Conservation (phyloP, 495 filamentous ascomycete genomes). For the Articulospora tetracladia region DNA sequence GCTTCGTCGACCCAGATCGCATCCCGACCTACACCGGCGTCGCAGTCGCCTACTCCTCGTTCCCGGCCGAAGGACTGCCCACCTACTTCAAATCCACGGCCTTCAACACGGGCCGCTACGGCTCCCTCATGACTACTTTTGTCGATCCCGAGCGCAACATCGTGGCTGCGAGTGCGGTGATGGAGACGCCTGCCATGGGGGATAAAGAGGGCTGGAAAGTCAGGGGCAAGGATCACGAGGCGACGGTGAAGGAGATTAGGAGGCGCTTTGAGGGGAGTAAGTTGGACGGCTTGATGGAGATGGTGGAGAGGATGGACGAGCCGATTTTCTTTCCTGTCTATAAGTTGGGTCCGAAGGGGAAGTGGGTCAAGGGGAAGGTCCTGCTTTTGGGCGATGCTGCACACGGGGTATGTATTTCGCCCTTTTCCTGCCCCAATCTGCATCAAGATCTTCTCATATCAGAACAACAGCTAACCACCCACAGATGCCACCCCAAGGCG, state of each 20-base stretch:
- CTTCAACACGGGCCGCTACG: conserved; percentile 38
- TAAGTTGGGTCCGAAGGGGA: conserved; percentile 44
- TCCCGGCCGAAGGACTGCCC: conserved; percentile 29
- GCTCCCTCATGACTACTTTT: conserved; percentile 51
- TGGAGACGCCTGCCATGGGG: conserved; percentile 45
- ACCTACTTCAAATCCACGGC: conserved; percentile 29
- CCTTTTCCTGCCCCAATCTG: background rate
- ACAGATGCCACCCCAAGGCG: conserved; percentile 58
- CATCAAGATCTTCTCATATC: conserved; percentile 1
- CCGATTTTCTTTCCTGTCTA: conserved; percentile 61
- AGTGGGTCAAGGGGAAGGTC: conserved; percentile 45
- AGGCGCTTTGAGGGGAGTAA: conserved; percentile 40
- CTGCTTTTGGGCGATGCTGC: conserved; percentile 55
- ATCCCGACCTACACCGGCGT: conserved; percentile 52
- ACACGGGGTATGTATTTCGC: conserved; percentile 47
- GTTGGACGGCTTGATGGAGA: conserved; percentile 43
- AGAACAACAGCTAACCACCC: background rate
- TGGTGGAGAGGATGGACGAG: conserved; percentile 44
- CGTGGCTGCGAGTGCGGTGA: conserved; percentile 49
- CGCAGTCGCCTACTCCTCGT: conserved; percentile 48
- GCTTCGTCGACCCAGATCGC: conserved; percentile 46
- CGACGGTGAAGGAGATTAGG: conserved; percentile 38
- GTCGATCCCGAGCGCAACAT: conserved; percentile 44
- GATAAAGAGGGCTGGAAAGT: conserved; percentile 46
- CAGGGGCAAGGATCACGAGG: conserved; percentile 34